Evolutionary conservation across 148 eudicot genomes (phyloP).

Genomic region (Drosera capensis): DNA sequence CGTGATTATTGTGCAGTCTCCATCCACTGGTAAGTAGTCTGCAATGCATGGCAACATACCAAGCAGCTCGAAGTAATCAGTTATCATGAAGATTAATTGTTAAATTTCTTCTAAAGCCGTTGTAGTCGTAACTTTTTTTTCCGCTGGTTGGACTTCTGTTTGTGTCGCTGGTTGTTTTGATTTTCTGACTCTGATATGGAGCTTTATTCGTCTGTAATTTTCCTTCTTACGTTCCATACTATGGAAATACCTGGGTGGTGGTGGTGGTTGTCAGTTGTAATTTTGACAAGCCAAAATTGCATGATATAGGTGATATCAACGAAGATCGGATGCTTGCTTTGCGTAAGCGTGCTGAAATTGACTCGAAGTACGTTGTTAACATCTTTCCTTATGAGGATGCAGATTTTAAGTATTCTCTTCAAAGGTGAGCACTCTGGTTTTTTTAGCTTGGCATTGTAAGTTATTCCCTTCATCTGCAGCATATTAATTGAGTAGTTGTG

Average conservation of each 20-base stretch:
- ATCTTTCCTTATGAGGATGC: constrained; percentile 39
- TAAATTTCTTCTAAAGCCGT: too few species aligned
- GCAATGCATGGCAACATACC: too few species aligned
- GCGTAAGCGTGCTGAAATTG: constrained; percentile 93
- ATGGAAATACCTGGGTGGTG: too few species aligned
- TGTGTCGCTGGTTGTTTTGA: too few species aligned
- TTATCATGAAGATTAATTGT: too few species aligned
- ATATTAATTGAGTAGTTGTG: constrained; percentile 3
- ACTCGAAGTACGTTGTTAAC: constrained; percentile 42
- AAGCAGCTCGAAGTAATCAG: too few species aligned
- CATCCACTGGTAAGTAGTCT: constrained; percentile 38
- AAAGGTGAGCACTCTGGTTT: constrained; percentile 39
- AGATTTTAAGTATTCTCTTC: constrained; percentile 57
- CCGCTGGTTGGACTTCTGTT: too few species aligned
- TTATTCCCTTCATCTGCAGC: background rate
- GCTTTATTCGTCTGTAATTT: too few species aligned
- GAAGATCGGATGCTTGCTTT: constrained; percentile 84
- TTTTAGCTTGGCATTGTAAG: too few species aligned
- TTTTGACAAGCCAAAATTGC: constrained; percentile 3
- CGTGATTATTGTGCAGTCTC: constrained; percentile 45
- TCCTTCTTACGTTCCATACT: too few species aligned
- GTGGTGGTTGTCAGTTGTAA: background rate
- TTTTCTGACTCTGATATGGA: too few species aligned
- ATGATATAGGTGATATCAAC: constrained; percentile 49
- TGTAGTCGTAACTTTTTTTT: too few species aligned